Evolutionary conservation across 805 yeast species (phyloP), one percentile per base, ranked within the genome.

Genomic region (Candida adriatica): DNA sequence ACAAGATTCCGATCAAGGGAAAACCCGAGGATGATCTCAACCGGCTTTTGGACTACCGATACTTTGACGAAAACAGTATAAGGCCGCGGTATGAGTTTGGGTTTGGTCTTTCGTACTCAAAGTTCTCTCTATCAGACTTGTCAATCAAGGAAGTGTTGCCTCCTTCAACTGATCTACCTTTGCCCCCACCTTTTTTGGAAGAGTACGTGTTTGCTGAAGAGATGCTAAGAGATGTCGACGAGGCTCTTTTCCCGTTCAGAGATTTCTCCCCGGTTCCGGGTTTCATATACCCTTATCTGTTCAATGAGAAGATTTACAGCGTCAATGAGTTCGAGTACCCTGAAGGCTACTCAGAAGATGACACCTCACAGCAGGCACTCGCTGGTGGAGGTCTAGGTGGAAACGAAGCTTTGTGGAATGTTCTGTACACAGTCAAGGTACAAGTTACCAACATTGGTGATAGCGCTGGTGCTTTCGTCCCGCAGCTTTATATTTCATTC

Each of bases 31-130:
- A 56, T 41, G 59, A 54, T 33, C 34, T 47, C 18, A 53, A 54
- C 50, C 24, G 53, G 33, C 40, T 66, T 37, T 67, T 68, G 36
- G 83, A 74, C 48, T 76, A 77, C 56, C 56, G 73, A 29, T 69
- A 65, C 45, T 75, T 75, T 51, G 79, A 73, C 43, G 70, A 70
- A 48, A 62, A 68, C 38, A 64, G 68, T 34, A 68, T 74, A 26
- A 61, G 62, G 40, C 79, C 81, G 14, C 54, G 79, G 29, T 77
- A 53, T 47, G 79, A 73, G 38, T 77, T 77, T 51, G 83, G 82
- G 4, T 73, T 48, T 55, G 83, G 83, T 7, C 53, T 75, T 27
- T 70, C 79, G 2, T 75, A 72, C 47, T 61, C 79, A 4, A 59
- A 58, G 26, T 61, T 57, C 38, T 39, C 54, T 4, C 38, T 62